These are phyloP conservation scores for Paecilomyces sp. DNA, from an alignment of 2,329 filamentous ascomycete species.

Conservation along the genomic window DNA sequence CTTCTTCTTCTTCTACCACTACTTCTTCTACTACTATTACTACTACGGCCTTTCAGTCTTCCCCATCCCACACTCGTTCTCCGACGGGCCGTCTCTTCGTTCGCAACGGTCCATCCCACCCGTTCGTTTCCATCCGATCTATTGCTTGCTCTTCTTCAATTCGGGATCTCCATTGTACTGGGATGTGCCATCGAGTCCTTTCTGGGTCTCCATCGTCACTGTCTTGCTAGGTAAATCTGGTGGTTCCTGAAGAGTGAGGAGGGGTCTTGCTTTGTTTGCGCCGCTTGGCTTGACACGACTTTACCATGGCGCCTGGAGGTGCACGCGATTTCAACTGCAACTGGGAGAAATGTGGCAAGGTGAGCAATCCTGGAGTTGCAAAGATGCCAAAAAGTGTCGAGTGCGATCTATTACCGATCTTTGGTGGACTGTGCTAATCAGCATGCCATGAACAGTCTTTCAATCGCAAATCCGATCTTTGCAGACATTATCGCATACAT, in stretches of 20 bases:
- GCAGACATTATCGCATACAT: constrained; percentile 41
- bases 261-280: neutral
- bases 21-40: too few relatives aligned
- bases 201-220: neutral
- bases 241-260: neutral
- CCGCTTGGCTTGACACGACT: constrained; percentile 6
- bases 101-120: neutral
- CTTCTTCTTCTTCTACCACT: too few relatives aligned
- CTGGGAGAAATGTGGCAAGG: constrained; percentile 38
- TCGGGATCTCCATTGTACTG: neutral
- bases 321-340: constrained; percentile 38
- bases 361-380: constrained; percentile 11
- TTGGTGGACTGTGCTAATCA: constrained; percentile 2
- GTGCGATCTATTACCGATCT: neutral
- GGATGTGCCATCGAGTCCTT: neutral
- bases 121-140: constrained; percentile 1
- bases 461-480: constrained; percentile 43
- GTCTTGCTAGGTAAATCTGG: neutral
- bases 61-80: neutral
- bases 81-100: neutral
- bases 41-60: neutral
- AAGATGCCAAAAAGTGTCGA: neutral
- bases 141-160: neutral
- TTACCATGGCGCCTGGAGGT: constrained; percentile 31
- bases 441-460: constrained; percentile 28